phyloP scores from a whole-genome alignment of 805 yeast genomes.

The Saturnispora hagleri region DNA sequence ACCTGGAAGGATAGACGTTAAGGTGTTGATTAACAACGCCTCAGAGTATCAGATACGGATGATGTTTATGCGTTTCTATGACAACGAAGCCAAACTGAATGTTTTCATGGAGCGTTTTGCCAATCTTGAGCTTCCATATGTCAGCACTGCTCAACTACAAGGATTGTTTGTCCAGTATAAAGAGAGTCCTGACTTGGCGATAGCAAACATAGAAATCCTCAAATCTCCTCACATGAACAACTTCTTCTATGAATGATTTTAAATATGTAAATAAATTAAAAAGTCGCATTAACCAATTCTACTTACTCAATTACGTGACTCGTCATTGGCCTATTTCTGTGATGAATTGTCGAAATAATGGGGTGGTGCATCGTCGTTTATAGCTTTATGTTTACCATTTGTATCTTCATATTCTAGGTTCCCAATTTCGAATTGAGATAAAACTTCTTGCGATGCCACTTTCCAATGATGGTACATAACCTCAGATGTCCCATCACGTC shows the following conservation, averaged over 20 bases:
- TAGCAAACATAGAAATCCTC: conserved; percentile 49
- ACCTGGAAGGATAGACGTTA: conserved; percentile 90
- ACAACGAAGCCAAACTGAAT: conserved; percentile 48
- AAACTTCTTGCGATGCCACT: conserved; percentile 19
- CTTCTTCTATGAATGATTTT: conserved; percentile 24
- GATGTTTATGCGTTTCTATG: conserved; percentile 88
- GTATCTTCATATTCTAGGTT: neutral
- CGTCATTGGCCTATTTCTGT: neutral
- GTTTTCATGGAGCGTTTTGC: conserved; percentile 37
- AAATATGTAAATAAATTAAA: neutral
- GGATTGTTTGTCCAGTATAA: conserved; percentile 92
- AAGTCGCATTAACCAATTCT: neutral
- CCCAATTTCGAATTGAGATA: conserved; percentile 5
- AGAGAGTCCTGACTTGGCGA: conserved; percentile 67
- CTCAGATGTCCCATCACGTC: conserved; percentile 33
- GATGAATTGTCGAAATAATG: neutral
- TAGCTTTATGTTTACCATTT: neutral
- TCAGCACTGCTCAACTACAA: conserved; percentile 91
- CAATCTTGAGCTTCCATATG: conserved; percentile 39
- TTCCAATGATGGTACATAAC: conserved; percentile 35
- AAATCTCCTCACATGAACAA: conserved; percentile 27
- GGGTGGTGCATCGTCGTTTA: neutral
- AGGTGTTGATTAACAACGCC: conserved; percentile 81
- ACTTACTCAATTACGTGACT: neutral
- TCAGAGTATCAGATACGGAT: conserved; percentile 63